Evolutionary conservation across 306 rosid species (phyloP), one percentile per base, ranked within the genome.

Genomic region (Prunus persica): DNA sequence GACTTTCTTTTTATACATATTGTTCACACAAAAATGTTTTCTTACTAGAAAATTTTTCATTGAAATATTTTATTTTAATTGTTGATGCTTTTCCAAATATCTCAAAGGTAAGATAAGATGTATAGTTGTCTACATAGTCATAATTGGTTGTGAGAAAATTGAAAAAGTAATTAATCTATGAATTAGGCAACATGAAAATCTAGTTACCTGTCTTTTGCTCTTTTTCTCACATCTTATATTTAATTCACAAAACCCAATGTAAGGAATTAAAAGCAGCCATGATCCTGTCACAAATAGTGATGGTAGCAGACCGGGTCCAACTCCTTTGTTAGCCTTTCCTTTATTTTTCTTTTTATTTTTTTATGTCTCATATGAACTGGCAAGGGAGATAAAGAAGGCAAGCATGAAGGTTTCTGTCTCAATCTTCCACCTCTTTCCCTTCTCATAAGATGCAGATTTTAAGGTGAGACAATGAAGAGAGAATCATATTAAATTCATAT

Each of bases 331-430:
- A 43, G 32, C 3, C 56, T 54, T 62, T 30, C 73, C 28, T 66
- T 2, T 16, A 2, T 27, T 38, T 65, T 54, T 20, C 22, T 51
- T 72, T 61, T 24, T 27, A 62, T 58, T 79, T 78, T 76, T 25
- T 81, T 70, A 80, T 75, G 57, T 54, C 64, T 43, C 24, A 27
- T 70, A 84, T 87, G 88, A 87, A 84, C 90, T 84, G 93, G 72
- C 95, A 84, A 52, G 79, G 67, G 65, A 32, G 50, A 71, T 86
- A 74, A 75, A 84, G 71, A 82, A 65, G 76, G 77, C 78, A 32
- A 20, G 43, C 79, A 69, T 78, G 66, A 68, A 68, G 55, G 80
- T 85, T 79, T 79, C 82, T 67, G 79, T 79, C 75, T 67, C 79
- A 72, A 67, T 80, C 85, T 75, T 55, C 75, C 61, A 64, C 73